phyloP scores from a whole-genome alignment of 1,284 basidiomycete genomes.

The Paramarasmius palmivorus region DNA sequence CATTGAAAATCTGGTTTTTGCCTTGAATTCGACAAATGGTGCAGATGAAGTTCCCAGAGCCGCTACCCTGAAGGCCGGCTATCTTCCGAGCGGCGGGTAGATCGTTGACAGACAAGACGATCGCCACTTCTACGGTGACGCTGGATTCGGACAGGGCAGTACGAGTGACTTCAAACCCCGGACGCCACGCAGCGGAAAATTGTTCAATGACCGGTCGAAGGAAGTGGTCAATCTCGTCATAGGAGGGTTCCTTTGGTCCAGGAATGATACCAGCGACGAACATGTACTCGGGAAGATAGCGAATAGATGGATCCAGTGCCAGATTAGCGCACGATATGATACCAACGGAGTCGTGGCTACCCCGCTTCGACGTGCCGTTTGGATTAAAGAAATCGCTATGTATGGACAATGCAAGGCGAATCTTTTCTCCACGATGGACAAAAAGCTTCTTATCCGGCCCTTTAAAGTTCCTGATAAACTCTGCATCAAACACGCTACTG shows the following conservation, averaged over 20 bases:
- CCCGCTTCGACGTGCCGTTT: slow-evolving; percentile 6
- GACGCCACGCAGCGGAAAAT: slow-evolving; percentile 16
- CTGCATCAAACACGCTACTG: slow-evolving; percentile 14
- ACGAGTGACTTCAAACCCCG: slow-evolving; percentile 11
- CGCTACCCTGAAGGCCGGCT: slow-evolving; percentile 2
- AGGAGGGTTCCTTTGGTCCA: slow-evolving; percentile 19
- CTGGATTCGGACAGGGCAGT: slow-evolving; percentile 4
- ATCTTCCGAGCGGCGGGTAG: slow-evolving; percentile 14
- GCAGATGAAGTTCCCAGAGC: slow-evolving; percentile 5
- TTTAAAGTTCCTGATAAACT: slow-evolving; percentile 18
- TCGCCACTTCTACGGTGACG: not conserved
- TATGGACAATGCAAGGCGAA: slow-evolving; percentile 17
- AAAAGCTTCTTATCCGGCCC: slow-evolving; percentile 21
- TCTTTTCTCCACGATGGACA: slow-evolving; percentile 18
- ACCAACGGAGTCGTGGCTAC: slow-evolving; percentile 9
- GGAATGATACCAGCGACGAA: slow-evolving; percentile 30
- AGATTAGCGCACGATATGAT: slow-evolving; percentile 13
- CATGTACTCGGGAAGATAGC: slow-evolving; percentile 31
- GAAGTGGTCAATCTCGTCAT: slow-evolving; percentile 17
- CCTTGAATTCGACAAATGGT: slow-evolving; percentile 2
- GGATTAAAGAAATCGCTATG: slow-evolving; percentile 15
- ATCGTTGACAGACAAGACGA: slow-evolving; percentile 14
- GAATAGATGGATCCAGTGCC: slow-evolving; percentile 13
- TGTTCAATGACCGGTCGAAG: slow-evolving; percentile 20
- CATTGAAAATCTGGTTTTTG: not conserved